Evolutionary conservation across 1,284 basidiomycete species (phyloP).

Genomic region (Heterobasidion occidentale): DNA sequence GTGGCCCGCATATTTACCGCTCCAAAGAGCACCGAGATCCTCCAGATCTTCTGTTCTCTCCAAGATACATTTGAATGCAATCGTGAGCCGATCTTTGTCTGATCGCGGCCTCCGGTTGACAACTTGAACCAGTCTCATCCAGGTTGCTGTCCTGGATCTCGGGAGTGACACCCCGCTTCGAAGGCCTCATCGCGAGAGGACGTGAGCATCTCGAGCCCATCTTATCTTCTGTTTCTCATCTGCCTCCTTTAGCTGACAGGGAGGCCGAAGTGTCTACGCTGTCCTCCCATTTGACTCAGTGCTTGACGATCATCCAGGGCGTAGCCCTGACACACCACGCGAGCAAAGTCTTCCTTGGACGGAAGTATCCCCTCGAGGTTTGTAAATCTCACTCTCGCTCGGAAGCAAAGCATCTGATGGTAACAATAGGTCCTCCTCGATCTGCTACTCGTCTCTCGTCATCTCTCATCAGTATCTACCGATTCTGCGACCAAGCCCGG

Average conservation of each 20-base stretch:
- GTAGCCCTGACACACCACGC: constrained; percentile 61
- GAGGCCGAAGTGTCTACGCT: constrained; percentile 35
- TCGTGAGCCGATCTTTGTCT: constrained; percentile 33
- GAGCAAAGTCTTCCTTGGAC: constrained; percentile 65
- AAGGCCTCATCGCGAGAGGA: constrained; percentile 16
- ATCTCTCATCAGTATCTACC: constrained; percentile 31
- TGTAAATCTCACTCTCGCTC: constrained; percentile 12
- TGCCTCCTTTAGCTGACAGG: constrained; percentile 27
- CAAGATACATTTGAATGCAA: constrained; percentile 77
- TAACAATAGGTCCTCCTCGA: constrained; percentile 50
- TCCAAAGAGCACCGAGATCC: constrained; percentile 24
- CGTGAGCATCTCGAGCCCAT: constrained; percentile 18
- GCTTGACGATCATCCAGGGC: constrained; percentile 72
- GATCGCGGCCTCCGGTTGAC: background rate
- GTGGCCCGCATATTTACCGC: constrained; percentile 46
- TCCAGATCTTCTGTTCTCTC: constrained; percentile 49
- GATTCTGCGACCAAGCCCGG: constrained; percentile 10
- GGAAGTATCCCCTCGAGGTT: constrained; percentile 68
- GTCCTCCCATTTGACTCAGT: constrained; percentile 43
- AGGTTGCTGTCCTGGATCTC: constrained; percentile 47
- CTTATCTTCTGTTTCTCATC: background rate
- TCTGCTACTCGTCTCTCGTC: constrained; percentile 62
- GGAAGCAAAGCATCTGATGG: constrained; percentile 1
- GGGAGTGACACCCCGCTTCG: constrained; percentile 16
- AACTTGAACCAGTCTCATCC: constrained; percentile 42